These are phyloP conservation scores for Microsporum canis DNA, from an alignment of 2,329 filamentous ascomycete genomes.

Conservation along the genomic window DNA sequence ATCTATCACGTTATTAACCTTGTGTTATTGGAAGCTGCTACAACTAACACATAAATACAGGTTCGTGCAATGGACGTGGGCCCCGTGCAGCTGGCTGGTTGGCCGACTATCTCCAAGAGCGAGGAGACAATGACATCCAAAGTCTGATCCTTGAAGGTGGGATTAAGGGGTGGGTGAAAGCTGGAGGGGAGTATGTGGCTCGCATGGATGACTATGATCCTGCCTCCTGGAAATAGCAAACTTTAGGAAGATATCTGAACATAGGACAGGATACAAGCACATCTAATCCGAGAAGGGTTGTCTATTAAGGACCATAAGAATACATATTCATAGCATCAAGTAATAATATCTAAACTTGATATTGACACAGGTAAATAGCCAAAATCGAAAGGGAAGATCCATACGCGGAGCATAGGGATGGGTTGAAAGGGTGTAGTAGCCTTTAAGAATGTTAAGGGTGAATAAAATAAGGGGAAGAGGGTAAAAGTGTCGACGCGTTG, in stretches of 20 bases:
- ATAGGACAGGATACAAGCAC: background rate
- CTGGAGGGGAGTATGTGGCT: conserved; percentile 38
- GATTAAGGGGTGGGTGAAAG: conserved; percentile 44
- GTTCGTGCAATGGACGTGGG: conserved; percentile 45
- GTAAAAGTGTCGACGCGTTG: background rate
- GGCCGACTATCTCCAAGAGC: conserved; percentile 40
- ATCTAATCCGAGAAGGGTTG: background rate
- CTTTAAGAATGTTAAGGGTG: background rate
- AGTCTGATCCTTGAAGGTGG: conserved; percentile 43
- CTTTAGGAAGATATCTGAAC: background rate
- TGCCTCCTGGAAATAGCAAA: conserved; percentile 22
- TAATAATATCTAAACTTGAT: background rate
- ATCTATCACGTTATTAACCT: background rate
- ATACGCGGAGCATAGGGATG: background rate
- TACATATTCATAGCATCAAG: background rate
- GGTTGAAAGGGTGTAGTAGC: background rate
- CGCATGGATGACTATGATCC: conserved; percentile 41
- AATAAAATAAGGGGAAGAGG: background rate
- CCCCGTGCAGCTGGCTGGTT: conserved; percentile 47
- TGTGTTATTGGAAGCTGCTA: background rate
- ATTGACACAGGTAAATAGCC: background rate
- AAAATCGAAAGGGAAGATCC: background rate
- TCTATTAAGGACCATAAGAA: background rate
- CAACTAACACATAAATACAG: conserved; percentile 24
- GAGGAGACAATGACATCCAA: conserved; percentile 25